Conservation (phyloP, 768 basidiomycete species). For the Tremella yokohamensis region DNA sequence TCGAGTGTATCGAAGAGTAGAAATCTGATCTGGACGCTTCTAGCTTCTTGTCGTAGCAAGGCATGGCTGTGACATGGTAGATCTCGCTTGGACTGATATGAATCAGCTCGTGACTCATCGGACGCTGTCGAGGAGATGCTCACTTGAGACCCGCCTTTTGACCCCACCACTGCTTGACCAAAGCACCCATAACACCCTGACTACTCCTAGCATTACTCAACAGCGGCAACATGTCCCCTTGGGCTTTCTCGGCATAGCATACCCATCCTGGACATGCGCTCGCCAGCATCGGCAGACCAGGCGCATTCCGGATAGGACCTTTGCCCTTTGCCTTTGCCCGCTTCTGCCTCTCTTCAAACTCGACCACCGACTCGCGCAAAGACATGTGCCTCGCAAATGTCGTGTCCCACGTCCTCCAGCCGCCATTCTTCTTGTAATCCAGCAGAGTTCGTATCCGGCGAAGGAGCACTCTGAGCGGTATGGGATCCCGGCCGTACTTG, state of each 20-base stretch:
- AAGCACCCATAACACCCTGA: constrained; percentile 86
- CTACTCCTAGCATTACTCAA: constrained; percentile 85
- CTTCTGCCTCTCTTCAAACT: constrained; percentile 70
- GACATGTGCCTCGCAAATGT: constrained; percentile 88
- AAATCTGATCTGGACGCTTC: constrained; percentile 95
- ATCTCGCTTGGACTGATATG: constrained; percentile 69
- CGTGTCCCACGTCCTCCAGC: constrained; percentile 71
- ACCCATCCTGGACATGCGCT: constrained; percentile 99
- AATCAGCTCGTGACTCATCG: constrained; percentile 8
- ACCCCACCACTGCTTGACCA: constrained; percentile 87
- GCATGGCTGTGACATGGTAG: constrained; percentile 97
- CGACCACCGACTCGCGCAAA: constrained; percentile 72
- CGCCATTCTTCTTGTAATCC: constrained; percentile 24
- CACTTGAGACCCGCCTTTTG: constrained; percentile 65
- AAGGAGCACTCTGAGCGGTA: constrained; percentile 61
- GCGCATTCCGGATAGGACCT: not conserved
- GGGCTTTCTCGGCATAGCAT: constrained; percentile 97
- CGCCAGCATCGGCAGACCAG: constrained; percentile 77
- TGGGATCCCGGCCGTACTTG: constrained; percentile 11
- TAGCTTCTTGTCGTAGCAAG: constrained; percentile 98
- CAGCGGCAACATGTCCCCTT: constrained; percentile 86
- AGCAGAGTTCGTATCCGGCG: constrained; percentile 53
- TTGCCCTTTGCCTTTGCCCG: constrained; percentile 32
- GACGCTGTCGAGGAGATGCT: constrained; percentile 46
- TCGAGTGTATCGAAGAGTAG: constrained; percentile 66